Evolutionary conservation across 148 eudicot genomes (phyloP).

Genomic region (Fagopyrum tataricum): DNA sequence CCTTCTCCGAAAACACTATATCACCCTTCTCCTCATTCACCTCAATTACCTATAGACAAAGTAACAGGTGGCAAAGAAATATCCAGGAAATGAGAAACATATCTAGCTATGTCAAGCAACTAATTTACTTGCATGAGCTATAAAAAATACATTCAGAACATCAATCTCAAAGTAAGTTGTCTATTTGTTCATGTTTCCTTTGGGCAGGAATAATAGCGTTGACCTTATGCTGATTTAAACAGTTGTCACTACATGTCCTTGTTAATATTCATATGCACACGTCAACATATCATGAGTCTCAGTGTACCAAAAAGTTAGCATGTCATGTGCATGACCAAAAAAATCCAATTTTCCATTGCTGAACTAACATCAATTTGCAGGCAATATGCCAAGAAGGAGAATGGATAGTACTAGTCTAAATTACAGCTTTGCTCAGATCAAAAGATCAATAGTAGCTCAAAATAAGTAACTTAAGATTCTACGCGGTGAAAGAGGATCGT

Average conservation of each 20-base stretch:
- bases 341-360: background rate
- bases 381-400: background rate
- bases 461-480: background rate
- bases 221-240: background rate
- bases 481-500: background rate
- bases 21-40: constrained; percentile 49
- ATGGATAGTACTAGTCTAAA: background rate
- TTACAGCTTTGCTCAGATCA: background rate
- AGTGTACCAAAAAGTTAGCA: background rate
- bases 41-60: constrained; percentile 45
- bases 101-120: background rate
- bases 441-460: background rate
- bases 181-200: background rate
- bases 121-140: background rate
- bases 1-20: constrained; percentile 87
- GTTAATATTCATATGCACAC: background rate
- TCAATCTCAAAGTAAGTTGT: background rate
- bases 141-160: background rate
- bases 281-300: background rate
- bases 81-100: background rate
- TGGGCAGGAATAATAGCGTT: background rate
- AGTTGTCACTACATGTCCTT: background rate
- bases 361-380: background rate
- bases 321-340: background rate
- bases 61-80: constrained; percentile 9